Conservation (phyloP, 352 stramenopile species). For the Blastocystis sp. region DNA sequence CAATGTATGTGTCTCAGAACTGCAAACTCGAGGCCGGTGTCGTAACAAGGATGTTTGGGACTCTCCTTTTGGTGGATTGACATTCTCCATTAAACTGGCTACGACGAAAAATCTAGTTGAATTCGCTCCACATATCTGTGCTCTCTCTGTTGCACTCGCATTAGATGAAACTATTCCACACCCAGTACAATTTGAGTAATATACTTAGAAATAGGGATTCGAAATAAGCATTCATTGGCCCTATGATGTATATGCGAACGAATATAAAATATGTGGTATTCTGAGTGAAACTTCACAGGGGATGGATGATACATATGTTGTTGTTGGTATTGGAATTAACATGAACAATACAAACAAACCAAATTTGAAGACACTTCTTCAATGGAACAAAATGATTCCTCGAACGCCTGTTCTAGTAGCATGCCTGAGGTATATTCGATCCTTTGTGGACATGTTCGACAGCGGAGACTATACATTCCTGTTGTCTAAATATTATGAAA, state of each 20-base stretch:
- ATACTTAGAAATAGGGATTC: neutral
- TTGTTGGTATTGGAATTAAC: conserved; percentile 48
- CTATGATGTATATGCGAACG: conserved; percentile 27
- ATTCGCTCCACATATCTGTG: conserved; percentile 20
- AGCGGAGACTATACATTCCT: neutral
- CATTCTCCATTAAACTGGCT: conserved; percentile 38
- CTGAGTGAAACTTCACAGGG: conserved; percentile 4
- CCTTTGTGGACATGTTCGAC: neutral
- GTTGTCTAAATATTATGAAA: neutral
- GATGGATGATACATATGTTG: neutral
- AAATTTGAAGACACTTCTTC: neutral
- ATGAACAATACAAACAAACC: conserved; percentile 22
- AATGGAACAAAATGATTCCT: neutral
- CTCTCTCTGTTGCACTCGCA: conserved; percentile 6
- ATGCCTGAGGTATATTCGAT: neutral
- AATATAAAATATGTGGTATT: conserved; percentile 36
- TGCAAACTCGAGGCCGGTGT: conserved; percentile 8
- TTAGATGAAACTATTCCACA: conserved; percentile 27
- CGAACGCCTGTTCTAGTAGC: neutral
- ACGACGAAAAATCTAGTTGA: conserved; percentile 5
- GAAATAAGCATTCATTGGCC: conserved; percentile 37
- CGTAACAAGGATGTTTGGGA: neutral
- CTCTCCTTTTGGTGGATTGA: conserved; percentile 18
- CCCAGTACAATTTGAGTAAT: neutral
- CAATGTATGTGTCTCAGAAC: conserved; percentile 16